A percentile compares a stretch with the other conserved stretches of the same genome.
Evolutionary conservation across 257 asterid genomes (phyloP).

Genomic region (Lycium ferocissimum): DNA sequence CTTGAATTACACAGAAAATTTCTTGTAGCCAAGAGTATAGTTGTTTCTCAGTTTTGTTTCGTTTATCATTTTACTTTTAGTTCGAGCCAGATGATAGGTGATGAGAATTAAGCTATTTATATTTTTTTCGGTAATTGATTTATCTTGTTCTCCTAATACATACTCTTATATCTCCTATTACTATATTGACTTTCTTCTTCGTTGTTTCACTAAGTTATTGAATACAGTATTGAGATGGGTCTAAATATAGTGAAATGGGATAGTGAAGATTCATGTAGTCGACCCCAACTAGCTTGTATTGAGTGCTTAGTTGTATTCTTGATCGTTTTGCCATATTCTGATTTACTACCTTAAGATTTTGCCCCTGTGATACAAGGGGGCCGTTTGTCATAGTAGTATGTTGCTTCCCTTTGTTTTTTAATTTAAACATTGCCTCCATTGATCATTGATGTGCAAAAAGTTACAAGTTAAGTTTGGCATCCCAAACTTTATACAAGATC

Average conservation of each 20-base stretch:
- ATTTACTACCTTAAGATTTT: neutral
- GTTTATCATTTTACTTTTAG: neutral
- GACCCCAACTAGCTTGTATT: neutral
- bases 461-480: too few species aligned
- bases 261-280: neutral
- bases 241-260: neutral
- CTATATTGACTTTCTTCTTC: neutral
- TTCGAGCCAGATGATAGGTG: neutral
- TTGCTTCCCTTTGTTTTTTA: neutral
- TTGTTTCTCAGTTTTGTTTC: neutral
- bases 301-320: neutral
- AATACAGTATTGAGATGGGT: neutral
- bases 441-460: too few species aligned
- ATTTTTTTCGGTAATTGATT: neutral
- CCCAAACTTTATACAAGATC: too few species aligned
- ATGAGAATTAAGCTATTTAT: neutral
- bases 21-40: slow-evolving; percentile 1
- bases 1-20: neutral
- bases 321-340: neutral
- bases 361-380: neutral
- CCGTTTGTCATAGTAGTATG: neutral
- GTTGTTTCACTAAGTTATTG: neutral
- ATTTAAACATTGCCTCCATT: too few species aligned
- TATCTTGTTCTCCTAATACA: neutral
- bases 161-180: neutral